phyloP scores from a whole-genome alignment of 2,329 filamentous ascomycete genomes.

The Hypoxylon sp. region DNA sequence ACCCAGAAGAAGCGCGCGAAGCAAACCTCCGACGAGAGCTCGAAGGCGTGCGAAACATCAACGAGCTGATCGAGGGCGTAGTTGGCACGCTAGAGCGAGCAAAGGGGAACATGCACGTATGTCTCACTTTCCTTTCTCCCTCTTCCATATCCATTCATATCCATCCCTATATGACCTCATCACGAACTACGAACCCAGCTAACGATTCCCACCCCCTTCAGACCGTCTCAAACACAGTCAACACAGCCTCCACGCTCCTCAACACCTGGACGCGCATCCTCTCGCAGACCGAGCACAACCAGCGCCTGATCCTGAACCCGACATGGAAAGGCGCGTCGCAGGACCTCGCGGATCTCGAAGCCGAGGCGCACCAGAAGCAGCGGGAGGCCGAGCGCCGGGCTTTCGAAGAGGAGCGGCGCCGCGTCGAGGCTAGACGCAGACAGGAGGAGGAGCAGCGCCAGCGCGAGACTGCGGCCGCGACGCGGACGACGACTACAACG shows the following conservation, averaged over 20 bases:
- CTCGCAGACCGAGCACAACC: constrained; percentile 96
- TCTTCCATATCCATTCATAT: neutral
- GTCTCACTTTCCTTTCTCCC: constrained; percentile 36
- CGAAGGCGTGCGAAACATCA: constrained; percentile 84
- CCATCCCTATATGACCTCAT: neutral
- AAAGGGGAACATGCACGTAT: constrained; percentile 79
- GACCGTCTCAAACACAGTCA: constrained; percentile 87
- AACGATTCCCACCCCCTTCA: constrained; percentile 46
- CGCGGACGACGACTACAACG: constrained; percentile 18
- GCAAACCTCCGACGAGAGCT: constrained; percentile 79
- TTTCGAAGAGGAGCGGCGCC: constrained; percentile 79
- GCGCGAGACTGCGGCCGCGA: constrained; percentile 49
- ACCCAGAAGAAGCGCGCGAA: constrained; percentile 73
- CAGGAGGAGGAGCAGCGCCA: constrained; percentile 67
- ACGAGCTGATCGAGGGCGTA: constrained; percentile 83
- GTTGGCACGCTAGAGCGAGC: constrained; percentile 76
- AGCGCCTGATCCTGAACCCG: constrained; percentile 87
- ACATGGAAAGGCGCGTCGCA: constrained; percentile 88
- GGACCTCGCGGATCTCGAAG: constrained; percentile 86
- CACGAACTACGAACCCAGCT: constrained; percentile 8
- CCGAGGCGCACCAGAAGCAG: constrained; percentile 76
- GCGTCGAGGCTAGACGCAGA: constrained; percentile 72
- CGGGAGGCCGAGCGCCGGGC: constrained; percentile 80
- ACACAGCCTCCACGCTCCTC: constrained; percentile 86
- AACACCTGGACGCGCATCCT: constrained; percentile 97